These are phyloP conservation scores for Ambrosia artemisiifolia DNA, from an alignment of 129 eudicot species.

Conservation along the genomic window DNA sequence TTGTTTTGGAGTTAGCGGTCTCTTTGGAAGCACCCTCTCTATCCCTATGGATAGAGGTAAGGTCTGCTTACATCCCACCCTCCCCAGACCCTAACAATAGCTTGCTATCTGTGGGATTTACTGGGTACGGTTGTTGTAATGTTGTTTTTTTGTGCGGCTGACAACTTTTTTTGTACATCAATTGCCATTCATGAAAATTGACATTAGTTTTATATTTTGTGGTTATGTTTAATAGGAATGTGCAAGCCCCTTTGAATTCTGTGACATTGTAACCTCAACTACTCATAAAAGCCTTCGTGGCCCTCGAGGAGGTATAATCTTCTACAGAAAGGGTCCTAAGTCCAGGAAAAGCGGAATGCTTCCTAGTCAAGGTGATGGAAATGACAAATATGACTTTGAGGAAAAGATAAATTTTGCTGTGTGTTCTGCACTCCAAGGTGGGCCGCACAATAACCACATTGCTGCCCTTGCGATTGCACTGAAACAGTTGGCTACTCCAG, in stretches of 20 bases:
- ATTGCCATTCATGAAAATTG: neutral
- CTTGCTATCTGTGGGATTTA: no score
- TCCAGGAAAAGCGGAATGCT: conserved; percentile 66
- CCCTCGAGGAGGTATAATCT: conserved; percentile 95
- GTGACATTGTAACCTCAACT: conserved; percentile 95
- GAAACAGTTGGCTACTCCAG: conserved; percentile 89
- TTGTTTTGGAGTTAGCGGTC: no score
- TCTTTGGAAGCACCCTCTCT: no score
- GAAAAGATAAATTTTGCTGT: conserved; percentile 94
- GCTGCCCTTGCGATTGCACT: conserved; percentile 94
- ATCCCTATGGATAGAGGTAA: no score
- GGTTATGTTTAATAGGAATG: conserved; percentile 55
- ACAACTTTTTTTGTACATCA: neutral
- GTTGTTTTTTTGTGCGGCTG: no score
- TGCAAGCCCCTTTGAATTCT: conserved; percentile 83
- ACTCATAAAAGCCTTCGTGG: conserved; percentile 98
- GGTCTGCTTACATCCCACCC: no score
- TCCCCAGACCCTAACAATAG: no score
- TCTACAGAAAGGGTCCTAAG: conserved; percentile 82
- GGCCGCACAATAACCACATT: conserved; percentile 96
- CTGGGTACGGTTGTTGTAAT: no score
- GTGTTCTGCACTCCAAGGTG: conserved; percentile 95
- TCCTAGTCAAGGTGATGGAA: conserved; percentile 66
- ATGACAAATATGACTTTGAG: conserved; percentile 82
- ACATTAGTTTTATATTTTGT: neutral